Evolutionary conservation across 2,329 filamentous ascomycete genomes (phyloP).

Genomic region (Ascochyta fabae): DNA sequence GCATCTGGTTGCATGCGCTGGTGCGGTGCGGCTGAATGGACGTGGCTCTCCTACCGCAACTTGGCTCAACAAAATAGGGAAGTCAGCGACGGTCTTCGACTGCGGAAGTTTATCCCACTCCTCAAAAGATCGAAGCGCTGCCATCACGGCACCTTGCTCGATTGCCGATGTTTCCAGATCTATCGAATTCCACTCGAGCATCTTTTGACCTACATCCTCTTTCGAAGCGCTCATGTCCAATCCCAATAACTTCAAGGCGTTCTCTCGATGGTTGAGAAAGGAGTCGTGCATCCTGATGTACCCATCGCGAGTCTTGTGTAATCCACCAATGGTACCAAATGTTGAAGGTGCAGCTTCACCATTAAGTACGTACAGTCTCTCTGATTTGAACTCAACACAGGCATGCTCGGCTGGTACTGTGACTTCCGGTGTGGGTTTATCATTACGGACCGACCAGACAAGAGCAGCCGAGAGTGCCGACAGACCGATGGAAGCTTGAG

Average conservation of each 20-base stretch:
- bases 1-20: slow-evolving; percentile 33
- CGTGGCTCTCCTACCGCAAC: slow-evolving; percentile 30
- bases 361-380: slow-evolving; percentile 57
- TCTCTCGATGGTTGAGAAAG: slow-evolving; percentile 59
- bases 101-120: slow-evolving; percentile 62
- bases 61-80: slow-evolving; percentile 56
- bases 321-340: slow-evolving; percentile 58
- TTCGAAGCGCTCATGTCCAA: slow-evolving; percentile 44
- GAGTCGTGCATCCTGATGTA: slow-evolving; percentile 62
- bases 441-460: slow-evolving; percentile 49
- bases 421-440: slow-evolving; percentile 44
- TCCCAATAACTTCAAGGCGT: slow-evolving; percentile 54
- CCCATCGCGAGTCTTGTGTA: slow-evolving; percentile 60
- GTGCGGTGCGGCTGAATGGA: not conserved
- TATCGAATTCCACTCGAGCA: slow-evolving; percentile 51
- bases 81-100: slow-evolving; percentile 51
- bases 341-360: slow-evolving; percentile 42
- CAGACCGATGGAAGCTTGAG: slow-evolving; percentile 60
- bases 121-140: slow-evolving; percentile 57
- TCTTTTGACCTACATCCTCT: slow-evolving; percentile 49
- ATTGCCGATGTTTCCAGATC: slow-evolving; percentile 59
- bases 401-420: slow-evolving; percentile 57
- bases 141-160: slow-evolving; percentile 53
- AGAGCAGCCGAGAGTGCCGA: slow-evolving; percentile 60
- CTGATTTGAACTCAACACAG: slow-evolving; percentile 61